Evolutionary conservation across 106 monocot species (phyloP).

Genomic region (Acorus calamus): DNA sequence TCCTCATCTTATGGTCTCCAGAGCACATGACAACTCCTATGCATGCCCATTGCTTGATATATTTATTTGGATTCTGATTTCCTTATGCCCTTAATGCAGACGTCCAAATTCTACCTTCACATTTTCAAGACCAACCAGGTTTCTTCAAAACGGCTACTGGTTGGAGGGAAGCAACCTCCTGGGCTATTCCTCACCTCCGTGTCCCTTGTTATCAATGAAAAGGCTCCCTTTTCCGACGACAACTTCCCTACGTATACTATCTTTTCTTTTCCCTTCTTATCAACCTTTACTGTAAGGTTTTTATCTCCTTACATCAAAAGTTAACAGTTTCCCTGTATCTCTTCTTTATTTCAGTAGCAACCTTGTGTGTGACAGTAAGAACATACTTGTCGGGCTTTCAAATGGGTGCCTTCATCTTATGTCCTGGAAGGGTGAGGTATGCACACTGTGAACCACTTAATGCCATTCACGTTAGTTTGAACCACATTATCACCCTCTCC

Average conservation of each 20-base stretch:
- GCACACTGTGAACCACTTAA: too few relatives aligned
- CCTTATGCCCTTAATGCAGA: slow-evolving; percentile 40
- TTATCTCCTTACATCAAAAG: not conserved
- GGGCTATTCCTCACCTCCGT: slow-evolving; percentile 69
- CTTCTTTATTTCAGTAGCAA: slow-evolving; percentile 62
- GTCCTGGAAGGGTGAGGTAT: slow-evolving; percentile 97
- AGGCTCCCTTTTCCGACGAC: slow-evolving; percentile 52
- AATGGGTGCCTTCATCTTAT: slow-evolving; percentile 59
- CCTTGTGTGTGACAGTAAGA: slow-evolving; percentile 87
- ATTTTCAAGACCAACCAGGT: slow-evolving; percentile 61
- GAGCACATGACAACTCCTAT: too few relatives aligned
- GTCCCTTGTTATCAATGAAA: slow-evolving; percentile 64
- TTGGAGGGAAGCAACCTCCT: slow-evolving; percentile 63
- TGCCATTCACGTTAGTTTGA: too few relatives aligned
- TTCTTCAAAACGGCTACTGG: slow-evolving; percentile 58
- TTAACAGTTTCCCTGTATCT: not conserved
- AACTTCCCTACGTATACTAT: slow-evolving; percentile 47
- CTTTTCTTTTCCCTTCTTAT: not conserved
- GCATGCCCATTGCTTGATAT: too few relatives aligned
- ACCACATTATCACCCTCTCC: too few relatives aligned
- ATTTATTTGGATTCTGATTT: too few relatives aligned
- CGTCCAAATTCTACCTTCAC: slow-evolving; percentile 59
- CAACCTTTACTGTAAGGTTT: not conserved
- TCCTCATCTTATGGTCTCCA: too few relatives aligned
- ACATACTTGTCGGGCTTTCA: slow-evolving; percentile 68